Percentiles rank a stretch among this genome's conserved stretches.
These are phyloP conservation scores for Mycosarcoma maydis DNA, from an alignment of 1,284 basidiomycete genomes.

Conservation along the genomic window DNA sequence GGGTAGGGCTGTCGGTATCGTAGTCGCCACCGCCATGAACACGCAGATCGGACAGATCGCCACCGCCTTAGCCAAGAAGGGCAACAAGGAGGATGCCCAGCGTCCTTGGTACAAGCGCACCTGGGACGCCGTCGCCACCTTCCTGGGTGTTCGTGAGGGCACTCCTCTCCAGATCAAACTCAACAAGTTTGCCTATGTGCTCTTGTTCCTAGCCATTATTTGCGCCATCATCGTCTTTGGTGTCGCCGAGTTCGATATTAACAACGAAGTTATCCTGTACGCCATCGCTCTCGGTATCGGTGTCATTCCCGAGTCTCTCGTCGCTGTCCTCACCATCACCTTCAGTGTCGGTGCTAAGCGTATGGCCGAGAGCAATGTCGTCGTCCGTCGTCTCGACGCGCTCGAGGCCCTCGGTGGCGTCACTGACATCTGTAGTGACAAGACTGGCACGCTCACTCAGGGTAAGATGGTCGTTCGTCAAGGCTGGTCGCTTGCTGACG, in stretches of 20 bases:
- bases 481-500: slow-evolving; percentile 38
- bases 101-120: slow-evolving; percentile 40
- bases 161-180: slow-evolving; percentile 76
- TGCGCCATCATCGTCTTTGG: slow-evolving; percentile 70
- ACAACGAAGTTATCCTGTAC: slow-evolving; percentile 70
- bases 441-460: slow-evolving; percentile 63
- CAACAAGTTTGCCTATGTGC: slow-evolving; percentile 74
- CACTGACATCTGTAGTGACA: slow-evolving; percentile 57
- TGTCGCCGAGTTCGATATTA: slow-evolving; percentile 68
- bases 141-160: slow-evolving; percentile 70
- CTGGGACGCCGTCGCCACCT: slow-evolving; percentile 52
- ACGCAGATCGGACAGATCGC: slow-evolving; percentile 63
- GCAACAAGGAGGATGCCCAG: slow-evolving; percentile 15
- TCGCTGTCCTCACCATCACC: slow-evolving; percentile 67
- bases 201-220: slow-evolving; percentile 72
- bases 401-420: slow-evolving; percentile 61
- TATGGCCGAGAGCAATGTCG: slow-evolving; percentile 60
- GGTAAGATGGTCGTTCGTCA: slow-evolving; percentile 63
- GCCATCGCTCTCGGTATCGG: slow-evolving; percentile 62
- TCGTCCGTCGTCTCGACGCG: slow-evolving; percentile 60
- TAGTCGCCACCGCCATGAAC: slow-evolving; percentile 54
- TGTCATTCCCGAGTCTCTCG: slow-evolving; percentile 67
- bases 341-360: slow-evolving; percentile 62
- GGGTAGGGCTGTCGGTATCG: slow-evolving; percentile 55
- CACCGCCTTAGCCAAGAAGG: slow-evolving; percentile 47